Percentiles rank a stretch among this genome's conserved stretches.
phyloP scores from a whole-genome alignment of 2,329 filamentous ascomycete species.

The Ilyonectria destructans region DNA sequence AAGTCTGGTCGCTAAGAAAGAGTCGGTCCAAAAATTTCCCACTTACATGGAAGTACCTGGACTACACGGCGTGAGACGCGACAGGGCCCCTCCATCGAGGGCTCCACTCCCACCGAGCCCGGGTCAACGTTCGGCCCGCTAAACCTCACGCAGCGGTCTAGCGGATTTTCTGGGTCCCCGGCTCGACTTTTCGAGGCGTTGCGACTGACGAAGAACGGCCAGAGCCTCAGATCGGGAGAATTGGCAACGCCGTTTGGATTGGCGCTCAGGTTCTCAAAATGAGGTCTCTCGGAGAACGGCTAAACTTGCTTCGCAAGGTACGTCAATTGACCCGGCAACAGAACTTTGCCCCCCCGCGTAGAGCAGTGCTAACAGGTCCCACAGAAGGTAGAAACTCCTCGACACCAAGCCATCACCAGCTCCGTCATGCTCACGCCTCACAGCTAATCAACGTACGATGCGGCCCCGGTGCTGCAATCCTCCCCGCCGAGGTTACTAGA shows the following conservation, averaged over 20 bases:
- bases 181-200: conserved; percentile 49
- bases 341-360: background rate
- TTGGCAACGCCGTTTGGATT: conserved; percentile 37
- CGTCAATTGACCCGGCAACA: conserved; percentile 53
- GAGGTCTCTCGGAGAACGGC: conserved; percentile 74
- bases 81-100: conserved; percentile 29
- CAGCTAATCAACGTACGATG: conserved; percentile 83
- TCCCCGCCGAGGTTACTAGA: conserved; percentile 83
- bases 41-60: conserved; percentile 22
- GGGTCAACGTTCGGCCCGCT: conserved; percentile 51
- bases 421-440: conserved; percentile 49
- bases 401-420: conserved; percentile 32
- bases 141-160: conserved; percentile 44
- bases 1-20: conserved; percentile 33
- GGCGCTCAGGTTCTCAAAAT: conserved; percentile 50
- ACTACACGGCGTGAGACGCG: conserved; percentile 23
- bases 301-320: conserved; percentile 83
- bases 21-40: conserved; percentile 46
- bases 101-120: conserved; percentile 40
- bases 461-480: conserved; percentile 86
- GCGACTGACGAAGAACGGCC: conserved; percentile 35
- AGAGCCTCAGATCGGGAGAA: conserved; percentile 31
- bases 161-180: conserved; percentile 48
- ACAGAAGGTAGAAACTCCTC: conserved; percentile 61
- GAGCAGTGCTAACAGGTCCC: conserved; percentile 39